These are phyloP conservation scores for Geotrichum phurueaensis DNA, from an alignment of 1,139 yeast genomes.

Conservation along the genomic window DNA sequence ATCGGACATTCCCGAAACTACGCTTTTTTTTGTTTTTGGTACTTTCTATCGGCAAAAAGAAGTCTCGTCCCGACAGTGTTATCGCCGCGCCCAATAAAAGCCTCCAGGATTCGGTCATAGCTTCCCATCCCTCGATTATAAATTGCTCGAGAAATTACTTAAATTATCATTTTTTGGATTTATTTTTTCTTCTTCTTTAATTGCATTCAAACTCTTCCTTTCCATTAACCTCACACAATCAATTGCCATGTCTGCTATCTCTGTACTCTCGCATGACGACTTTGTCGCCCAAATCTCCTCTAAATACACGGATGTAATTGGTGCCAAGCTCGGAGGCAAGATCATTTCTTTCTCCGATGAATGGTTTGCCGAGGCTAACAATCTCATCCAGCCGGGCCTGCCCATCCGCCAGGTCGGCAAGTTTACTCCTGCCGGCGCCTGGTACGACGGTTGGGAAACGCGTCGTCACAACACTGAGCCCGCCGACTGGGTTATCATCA, in stretches of 20 bases:
- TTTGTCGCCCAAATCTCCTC: constrained; percentile 16
- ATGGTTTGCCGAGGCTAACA: constrained; percentile 93
- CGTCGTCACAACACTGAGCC: constrained; percentile 80
- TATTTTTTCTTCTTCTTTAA: neutral
- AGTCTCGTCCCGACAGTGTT: neutral
- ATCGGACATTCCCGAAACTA: neutral
- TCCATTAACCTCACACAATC: neutral
- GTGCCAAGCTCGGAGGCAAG: constrained; percentile 74
- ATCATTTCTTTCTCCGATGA: constrained; percentile 71
- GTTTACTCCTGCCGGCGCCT: constrained; percentile 82
- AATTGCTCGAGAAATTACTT: neutral
- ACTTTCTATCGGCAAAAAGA: neutral
- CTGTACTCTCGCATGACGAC: constrained; percentile 11
- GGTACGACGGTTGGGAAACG: constrained; percentile 99
- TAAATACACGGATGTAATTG: constrained; percentile 51
- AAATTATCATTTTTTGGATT: neutral
- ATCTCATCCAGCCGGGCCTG: constrained; percentile 70
- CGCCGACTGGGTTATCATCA: constrained; percentile 80
- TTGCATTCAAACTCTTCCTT: neutral
- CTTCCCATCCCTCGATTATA: neutral
- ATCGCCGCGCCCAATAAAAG: neutral
- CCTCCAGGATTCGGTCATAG: constrained; percentile 8
- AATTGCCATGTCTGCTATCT: constrained; percentile 9
- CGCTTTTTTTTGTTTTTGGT: neutral
- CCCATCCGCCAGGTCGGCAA: constrained; percentile 77